Evolutionary conservation across 495 filamentous ascomycete genomes (phyloP).

Genomic region (Trichoderma gamsii): DNA sequence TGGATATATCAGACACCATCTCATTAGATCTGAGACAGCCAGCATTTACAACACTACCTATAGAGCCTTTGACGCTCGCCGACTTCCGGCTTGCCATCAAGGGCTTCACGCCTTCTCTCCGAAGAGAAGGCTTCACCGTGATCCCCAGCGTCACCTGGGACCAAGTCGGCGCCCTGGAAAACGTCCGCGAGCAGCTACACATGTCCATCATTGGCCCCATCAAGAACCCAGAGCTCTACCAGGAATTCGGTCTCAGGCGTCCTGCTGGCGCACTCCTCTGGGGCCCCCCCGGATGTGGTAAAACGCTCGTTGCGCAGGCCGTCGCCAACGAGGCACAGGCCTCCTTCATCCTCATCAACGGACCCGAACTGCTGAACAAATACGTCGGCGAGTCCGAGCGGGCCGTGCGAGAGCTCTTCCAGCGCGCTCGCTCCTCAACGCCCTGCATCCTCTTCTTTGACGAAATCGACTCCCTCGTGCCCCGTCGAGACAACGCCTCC

Average conservation of each 20-base stretch:
- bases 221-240: slow-evolving; percentile 72
- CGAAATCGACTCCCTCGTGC: slow-evolving; percentile 88
- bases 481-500: slow-evolving; percentile 71
- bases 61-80: slow-evolving; percentile 22
- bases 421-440: slow-evolving; percentile 74
- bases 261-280: slow-evolving; percentile 91
- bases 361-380: slow-evolving; percentile 89
- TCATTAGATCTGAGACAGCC: slow-evolving; percentile 8
- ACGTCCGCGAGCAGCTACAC: slow-evolving; percentile 73
- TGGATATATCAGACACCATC: slow-evolving; percentile 18
- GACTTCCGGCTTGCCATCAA: slow-evolving; percentile 54
- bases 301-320: slow-evolving; percentile 92
- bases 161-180: slow-evolving; percentile 79
- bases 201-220: slow-evolving; percentile 93
- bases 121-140: slow-evolving; percentile 93
- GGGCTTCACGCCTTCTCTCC: slow-evolving; percentile 85
- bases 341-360: slow-evolving; percentile 98
- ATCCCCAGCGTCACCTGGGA: slow-evolving; percentile 96
- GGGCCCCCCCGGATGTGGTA: slow-evolving; percentile 95
- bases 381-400: slow-evolving; percentile 94
- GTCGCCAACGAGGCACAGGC: slow-evolving; percentile 92
- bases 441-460: slow-evolving; percentile 98
- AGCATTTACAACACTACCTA: not conserved
- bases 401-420: slow-evolving; percentile 87
- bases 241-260: slow-evolving; percentile 73